Percentiles rank a stretch among this genome's conserved stretches.
Conservation (phyloP, 495 filamentous ascomycete genomes). For the Ascodesmis nigricans region DNA sequence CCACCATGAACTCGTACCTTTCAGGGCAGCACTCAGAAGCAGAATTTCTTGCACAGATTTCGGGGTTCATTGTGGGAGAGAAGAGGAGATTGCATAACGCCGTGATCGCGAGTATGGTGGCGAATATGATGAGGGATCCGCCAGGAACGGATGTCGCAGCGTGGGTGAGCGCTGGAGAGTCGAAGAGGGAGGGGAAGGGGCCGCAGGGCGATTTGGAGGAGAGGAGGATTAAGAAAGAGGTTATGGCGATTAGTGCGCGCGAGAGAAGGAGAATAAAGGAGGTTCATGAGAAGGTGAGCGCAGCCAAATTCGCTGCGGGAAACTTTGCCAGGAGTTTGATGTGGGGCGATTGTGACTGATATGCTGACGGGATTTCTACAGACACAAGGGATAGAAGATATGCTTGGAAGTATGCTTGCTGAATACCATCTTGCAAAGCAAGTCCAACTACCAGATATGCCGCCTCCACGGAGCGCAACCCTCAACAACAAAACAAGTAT, state of each 20-base stretch:
- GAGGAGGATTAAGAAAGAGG: conserved; percentile 70
- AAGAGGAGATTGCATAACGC: conserved; percentile 77
- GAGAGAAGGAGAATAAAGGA: conserved; percentile 76
- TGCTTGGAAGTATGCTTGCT: conserved; percentile 37
- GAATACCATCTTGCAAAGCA: conserved; percentile 48
- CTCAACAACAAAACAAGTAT: conserved; percentile 70
- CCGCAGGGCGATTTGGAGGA: conserved; percentile 77
- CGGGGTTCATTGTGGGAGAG: conserved; percentile 45
- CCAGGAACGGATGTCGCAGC: conserved; percentile 79
- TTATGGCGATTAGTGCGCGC: conserved; percentile 74
- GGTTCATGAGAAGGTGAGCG: conserved; percentile 25
- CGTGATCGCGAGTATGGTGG: conserved; percentile 63
- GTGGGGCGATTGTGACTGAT: conserved; percentile 9
- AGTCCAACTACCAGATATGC: conserved; percentile 43
- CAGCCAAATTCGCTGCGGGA: too few species aligned
- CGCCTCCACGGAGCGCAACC: conserved; percentile 55
- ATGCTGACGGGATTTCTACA: conserved; percentile 9
- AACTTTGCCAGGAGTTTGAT: not conserved
- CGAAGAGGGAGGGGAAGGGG: conserved; percentile 70
- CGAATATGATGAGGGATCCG: conserved; percentile 67
- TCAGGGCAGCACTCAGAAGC: conserved; percentile 65
- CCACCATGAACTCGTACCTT: conserved; percentile 54
- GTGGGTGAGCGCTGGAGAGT: conserved; percentile 87
- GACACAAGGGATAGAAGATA: conserved; percentile 45
- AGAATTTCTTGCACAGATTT: conserved; percentile 58